Evolutionary conservation across 495 filamentous ascomycete genomes (phyloP).

Genomic region (Ramalina intermedia): DNA sequence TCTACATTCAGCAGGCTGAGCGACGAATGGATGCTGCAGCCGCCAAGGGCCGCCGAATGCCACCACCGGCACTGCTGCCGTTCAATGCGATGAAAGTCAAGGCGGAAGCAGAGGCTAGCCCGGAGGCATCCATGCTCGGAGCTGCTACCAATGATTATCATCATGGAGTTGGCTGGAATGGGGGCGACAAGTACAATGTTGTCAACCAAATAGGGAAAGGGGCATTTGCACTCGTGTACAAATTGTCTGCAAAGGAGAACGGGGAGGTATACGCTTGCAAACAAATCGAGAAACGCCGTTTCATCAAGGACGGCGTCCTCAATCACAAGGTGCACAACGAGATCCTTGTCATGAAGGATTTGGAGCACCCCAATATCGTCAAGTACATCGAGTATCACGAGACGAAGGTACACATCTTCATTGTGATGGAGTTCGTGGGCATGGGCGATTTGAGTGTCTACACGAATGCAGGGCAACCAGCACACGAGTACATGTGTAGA

Average conservation of each 20-base stretch:
- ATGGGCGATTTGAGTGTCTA: slow-evolving; percentile 71
- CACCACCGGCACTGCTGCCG: background rate
- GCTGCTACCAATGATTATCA: slow-evolving; percentile 24
- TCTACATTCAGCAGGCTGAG: slow-evolving; percentile 11
- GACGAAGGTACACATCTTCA: slow-evolving; percentile 62
- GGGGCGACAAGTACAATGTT: slow-evolving; percentile 69
- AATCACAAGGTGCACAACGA: slow-evolving; percentile 86
- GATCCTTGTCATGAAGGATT: slow-evolving; percentile 77
- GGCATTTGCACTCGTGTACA: slow-evolving; percentile 85
- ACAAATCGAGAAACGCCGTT: slow-evolving; percentile 74
- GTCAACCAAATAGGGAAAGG: slow-evolving; percentile 73
- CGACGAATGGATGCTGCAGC: slow-evolving; percentile 10
- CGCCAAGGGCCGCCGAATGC: background rate
- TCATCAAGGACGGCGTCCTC: slow-evolving; percentile 74
- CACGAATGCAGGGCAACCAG: slow-evolving; percentile 39
- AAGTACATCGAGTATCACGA: slow-evolving; percentile 77
- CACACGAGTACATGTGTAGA: slow-evolving; percentile 54
- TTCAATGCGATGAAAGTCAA: slow-evolving; percentile 1
- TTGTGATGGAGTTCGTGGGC: slow-evolving; percentile 91
- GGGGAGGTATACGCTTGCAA: slow-evolving; percentile 78
- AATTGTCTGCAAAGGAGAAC: slow-evolving; percentile 62
- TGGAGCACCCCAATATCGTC: slow-evolving; percentile 77
- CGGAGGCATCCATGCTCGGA: slow-evolving; percentile 5
- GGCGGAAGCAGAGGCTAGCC: background rate
- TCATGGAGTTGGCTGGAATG: slow-evolving; percentile 62